Evolutionary conservation across 257 asterid species (phyloP).

Genomic region (Solanum peruvianum): DNA sequence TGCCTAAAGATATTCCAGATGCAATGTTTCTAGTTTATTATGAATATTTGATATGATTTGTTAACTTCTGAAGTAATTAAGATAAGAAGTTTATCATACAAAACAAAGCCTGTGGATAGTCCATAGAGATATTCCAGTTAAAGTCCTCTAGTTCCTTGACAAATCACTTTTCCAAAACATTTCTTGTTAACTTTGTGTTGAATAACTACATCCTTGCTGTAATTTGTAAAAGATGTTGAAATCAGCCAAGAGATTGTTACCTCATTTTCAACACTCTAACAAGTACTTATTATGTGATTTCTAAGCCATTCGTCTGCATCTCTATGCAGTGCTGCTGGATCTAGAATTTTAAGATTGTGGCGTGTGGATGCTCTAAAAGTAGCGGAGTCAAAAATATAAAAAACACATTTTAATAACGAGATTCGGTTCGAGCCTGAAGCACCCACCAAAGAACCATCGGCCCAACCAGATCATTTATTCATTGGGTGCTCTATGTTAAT

Average conservation of each 20-base stretch:
- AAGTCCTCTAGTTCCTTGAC: background rate
- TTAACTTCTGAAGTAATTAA: background rate
- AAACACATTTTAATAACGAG: too few relatives aligned
- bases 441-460: too few relatives aligned
- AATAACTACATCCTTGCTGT: background rate
- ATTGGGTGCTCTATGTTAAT: too few relatives aligned
- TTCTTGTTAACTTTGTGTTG: background rate
- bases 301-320: background rate
- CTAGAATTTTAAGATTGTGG: too few relatives aligned
- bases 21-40: conserved; percentile 40
- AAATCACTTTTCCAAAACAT: background rate
- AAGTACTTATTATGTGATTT: background rate
- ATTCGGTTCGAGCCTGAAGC: too few relatives aligned
- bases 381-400: too few relatives aligned
- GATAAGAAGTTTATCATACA: background rate
- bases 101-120: background rate
- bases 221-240: background rate
- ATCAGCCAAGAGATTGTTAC: background rate
- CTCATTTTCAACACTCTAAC: background rate
- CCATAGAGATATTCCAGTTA: background rate
- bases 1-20: conserved; percentile 52
- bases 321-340: too few relatives aligned
- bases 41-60: conserved; percentile 36
- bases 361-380: too few relatives aligned
- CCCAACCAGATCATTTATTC: too few relatives aligned